These are phyloP conservation scores for Russula olivacea DNA, from an alignment of 768 basidiomycete genomes.

Conservation along the genomic window DNA sequence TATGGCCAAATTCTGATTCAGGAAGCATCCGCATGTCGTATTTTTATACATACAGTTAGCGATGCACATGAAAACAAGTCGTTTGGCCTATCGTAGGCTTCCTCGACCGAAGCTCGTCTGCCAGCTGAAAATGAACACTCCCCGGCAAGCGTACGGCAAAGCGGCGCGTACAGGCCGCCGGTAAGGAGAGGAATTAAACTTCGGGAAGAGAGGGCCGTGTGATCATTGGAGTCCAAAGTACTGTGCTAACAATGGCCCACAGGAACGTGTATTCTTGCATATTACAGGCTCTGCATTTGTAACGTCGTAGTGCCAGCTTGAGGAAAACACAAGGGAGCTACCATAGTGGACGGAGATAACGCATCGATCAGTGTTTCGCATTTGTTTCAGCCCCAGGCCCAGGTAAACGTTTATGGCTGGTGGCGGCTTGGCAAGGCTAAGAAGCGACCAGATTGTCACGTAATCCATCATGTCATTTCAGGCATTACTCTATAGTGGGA, in stretches of 20 bases:
- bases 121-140: not conserved
- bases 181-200: not conserved
- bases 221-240: too few species aligned
- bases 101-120: not conserved
- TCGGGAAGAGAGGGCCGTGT: too few species aligned
- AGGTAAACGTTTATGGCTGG: not conserved
- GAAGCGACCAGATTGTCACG: not conserved
- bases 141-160: not conserved
- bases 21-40: not conserved
- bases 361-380: slow-evolving; percentile 5
- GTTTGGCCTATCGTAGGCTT: not conserved
- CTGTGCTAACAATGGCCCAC: too few species aligned
- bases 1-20: slow-evolving; percentile 23
- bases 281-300: not conserved
- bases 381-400: slow-evolving; percentile 6
- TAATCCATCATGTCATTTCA: slow-evolving; percentile 10
- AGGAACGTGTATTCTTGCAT: too few species aligned
- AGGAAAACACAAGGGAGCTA: not conserved
- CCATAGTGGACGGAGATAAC: slow-evolving; percentile 5
- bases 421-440: not conserved
- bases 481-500: not conserved
- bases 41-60: not conserved
- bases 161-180: not conserved
- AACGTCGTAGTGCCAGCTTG: not conserved
- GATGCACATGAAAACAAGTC: not conserved